These are phyloP conservation scores for Fusarium acutatum DNA, from an alignment of 2,329 filamentous ascomycete species.

Conservation along the genomic window DNA sequence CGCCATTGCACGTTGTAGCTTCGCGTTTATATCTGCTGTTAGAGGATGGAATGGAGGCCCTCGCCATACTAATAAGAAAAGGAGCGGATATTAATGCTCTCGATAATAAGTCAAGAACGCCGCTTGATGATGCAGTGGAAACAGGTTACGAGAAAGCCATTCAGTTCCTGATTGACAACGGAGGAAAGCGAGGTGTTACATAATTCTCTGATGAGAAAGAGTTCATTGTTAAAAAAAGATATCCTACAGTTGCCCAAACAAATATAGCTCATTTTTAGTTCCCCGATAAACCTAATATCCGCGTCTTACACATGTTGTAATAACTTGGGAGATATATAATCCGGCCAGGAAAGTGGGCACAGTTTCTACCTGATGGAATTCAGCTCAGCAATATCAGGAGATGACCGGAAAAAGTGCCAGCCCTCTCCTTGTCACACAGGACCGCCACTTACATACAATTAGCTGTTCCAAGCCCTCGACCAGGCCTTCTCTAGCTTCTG, in stretches of 20 bases:
- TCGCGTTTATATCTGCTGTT: too few species aligned
- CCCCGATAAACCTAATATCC: fast-evolving
- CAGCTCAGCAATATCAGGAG: too few species aligned
- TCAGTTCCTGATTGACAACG: fast-evolving
- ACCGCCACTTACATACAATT: fast-evolving
- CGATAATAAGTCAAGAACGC: background rate
- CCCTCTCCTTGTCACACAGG: fast-evolving
- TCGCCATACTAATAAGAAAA: fast-evolving
- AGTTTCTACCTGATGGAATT: too few species aligned
- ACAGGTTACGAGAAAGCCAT: fast-evolving
- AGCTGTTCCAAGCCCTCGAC: fast-evolving
- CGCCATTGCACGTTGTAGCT: background rate
- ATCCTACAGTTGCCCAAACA: fast-evolving
- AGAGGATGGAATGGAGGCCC: too few species aligned
- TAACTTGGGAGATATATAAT: fast-evolving
- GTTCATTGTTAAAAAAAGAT: fast-evolving
- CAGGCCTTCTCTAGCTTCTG: fast-evolving
- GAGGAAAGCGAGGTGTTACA: background rate
- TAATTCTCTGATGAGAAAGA: fast-evolving
- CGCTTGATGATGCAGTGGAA: background rate
- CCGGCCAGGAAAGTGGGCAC: too few species aligned
- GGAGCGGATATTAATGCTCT: background rate
- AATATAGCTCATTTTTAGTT: fast-evolving
- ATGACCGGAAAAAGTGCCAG: fast-evolving
- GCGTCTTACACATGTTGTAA: fast-evolving